These are phyloP conservation scores for Aspergillus quadricinctus DNA, from an alignment of 2,329 filamentous ascomycete species.

Conservation along the genomic window DNA sequence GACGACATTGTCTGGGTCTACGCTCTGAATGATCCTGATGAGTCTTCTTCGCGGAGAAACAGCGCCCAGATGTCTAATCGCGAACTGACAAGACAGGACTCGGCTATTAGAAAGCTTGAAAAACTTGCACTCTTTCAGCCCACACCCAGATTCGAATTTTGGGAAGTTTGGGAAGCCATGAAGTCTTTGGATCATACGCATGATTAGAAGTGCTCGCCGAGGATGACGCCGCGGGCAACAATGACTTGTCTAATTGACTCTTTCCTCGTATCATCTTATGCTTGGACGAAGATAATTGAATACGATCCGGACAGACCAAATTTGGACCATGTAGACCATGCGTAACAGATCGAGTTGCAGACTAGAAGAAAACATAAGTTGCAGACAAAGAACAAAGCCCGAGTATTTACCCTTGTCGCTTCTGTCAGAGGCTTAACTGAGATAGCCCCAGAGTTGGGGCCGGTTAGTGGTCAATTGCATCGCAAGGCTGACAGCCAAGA, in stretches of 20 bases:
- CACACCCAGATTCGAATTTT: not conserved
- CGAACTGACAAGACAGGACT: not conserved
- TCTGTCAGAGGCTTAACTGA: not conserved
- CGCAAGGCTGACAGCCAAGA: not conserved
- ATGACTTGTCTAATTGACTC: not conserved
- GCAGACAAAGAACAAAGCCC: no score
- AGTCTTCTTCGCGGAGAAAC: not conserved
- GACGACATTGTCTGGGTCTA: conserved; percentile 4
- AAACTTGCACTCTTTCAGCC: conserved; percentile 1
- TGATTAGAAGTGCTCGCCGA: not conserved
- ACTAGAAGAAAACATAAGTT: not conserved
- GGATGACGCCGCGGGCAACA: not conserved
- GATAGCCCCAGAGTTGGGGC: not conserved
- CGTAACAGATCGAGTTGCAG: not conserved
- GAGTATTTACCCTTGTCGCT: no score
- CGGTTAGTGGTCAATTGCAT: not conserved
- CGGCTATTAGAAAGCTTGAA: not conserved
- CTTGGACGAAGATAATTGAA: not conserved
- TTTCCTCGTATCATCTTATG: not conserved
- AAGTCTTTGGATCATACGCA: not conserved
- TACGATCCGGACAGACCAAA: not conserved
- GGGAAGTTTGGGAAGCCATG: not conserved
- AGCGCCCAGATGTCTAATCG: not conserved
- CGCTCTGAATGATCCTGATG: not conserved
- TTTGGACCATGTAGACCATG: not conserved